These are phyloP conservation scores for Stereocaulon alpinum DNA, from an alignment of 495 filamentous ascomycete genomes.

Conservation along the genomic window DNA sequence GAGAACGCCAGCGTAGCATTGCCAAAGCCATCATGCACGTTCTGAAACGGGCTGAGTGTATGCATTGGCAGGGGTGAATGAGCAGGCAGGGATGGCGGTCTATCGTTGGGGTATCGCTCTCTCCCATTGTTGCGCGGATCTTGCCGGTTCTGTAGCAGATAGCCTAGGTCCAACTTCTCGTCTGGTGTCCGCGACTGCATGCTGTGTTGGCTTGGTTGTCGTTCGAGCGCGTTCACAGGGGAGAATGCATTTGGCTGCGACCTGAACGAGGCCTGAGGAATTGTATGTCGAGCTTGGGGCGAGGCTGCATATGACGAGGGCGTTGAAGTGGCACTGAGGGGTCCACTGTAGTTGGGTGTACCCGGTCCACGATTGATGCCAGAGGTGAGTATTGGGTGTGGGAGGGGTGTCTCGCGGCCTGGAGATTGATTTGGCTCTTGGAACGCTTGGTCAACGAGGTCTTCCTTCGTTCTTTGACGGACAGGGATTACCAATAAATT, in stretches of 20 bases:
- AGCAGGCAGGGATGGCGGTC: constrained; percentile 6
- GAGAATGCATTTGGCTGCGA: constrained; percentile 13
- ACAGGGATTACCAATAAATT: constrained; percentile 25
- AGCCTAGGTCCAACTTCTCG: constrained; percentile 58
- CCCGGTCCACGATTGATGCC: neutral
- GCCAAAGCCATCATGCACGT: constrained; percentile 4
- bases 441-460: neutral
- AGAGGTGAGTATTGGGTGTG: neutral
- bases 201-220: constrained; percentile 47
- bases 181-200: constrained; percentile 40
- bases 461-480: neutral
- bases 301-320: constrained; percentile 16
- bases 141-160: constrained; percentile 42
- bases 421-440: constrained; percentile 4
- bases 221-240: constrained; percentile 25
- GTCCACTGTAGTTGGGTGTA: neutral
- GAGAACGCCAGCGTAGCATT: constrained; percentile 26
- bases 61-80: constrained; percentile 13
- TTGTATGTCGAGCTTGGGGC: constrained; percentile 12
- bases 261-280: constrained; percentile 7
- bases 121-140: constrained; percentile 11
- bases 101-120: constrained; percentile 8
- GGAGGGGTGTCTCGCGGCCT: neutral
- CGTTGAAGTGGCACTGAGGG: constrained; percentile 12
- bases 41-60: constrained; percentile 8